Conservation (phyloP, 441 rosid species). For the Sinapis alba region DNA sequence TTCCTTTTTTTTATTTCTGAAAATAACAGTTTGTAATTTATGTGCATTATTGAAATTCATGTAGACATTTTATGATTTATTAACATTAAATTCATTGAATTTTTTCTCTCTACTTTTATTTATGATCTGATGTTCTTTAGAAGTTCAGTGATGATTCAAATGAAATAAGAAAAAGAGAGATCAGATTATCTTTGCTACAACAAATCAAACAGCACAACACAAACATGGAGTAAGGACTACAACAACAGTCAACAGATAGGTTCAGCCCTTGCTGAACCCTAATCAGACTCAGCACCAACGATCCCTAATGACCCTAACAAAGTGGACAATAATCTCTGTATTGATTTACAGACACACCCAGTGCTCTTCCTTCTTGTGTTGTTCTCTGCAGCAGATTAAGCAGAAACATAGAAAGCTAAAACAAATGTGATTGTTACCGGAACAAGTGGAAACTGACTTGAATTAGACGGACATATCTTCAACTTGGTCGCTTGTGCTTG, state of each 20-base stretch:
- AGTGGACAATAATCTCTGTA: constrained; percentile 41
- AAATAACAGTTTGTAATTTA: constrained; percentile 69
- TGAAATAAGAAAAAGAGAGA: background rate
- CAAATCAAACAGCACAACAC: constrained; percentile 25
- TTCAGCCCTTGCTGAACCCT: constrained; percentile 82
- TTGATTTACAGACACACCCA: constrained; percentile 58
- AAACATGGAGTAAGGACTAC: constrained; percentile 25
- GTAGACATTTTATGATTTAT: constrained; percentile 56
- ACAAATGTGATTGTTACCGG: constrained; percentile 20
- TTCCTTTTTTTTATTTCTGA: constrained; percentile 45
- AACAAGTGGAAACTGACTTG: constrained; percentile 29
- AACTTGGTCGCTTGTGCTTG: constrained; percentile 35
- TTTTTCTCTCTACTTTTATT: constrained; percentile 37
- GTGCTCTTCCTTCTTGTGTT: constrained; percentile 29
- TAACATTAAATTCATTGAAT: constrained; percentile 59
- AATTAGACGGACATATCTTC: constrained; percentile 38
- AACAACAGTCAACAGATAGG: constrained; percentile 43
- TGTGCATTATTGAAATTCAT: constrained; percentile 66
- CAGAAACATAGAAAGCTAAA: constrained; percentile 5
- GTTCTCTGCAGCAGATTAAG: constrained; percentile 33
- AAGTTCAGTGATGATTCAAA: constrained; percentile 6
- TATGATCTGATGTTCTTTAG: background rate
- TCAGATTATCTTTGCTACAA: constrained; percentile 29
- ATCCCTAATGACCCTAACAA: constrained; percentile 31
- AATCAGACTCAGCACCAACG: constrained; percentile 34